A percentile compares a stretch with the other conserved stretches of the same genome.
Evolutionary conservation across 371 early-diverging fungal species (phyloP).

Genomic region (Mycotypha africana): DNA sequence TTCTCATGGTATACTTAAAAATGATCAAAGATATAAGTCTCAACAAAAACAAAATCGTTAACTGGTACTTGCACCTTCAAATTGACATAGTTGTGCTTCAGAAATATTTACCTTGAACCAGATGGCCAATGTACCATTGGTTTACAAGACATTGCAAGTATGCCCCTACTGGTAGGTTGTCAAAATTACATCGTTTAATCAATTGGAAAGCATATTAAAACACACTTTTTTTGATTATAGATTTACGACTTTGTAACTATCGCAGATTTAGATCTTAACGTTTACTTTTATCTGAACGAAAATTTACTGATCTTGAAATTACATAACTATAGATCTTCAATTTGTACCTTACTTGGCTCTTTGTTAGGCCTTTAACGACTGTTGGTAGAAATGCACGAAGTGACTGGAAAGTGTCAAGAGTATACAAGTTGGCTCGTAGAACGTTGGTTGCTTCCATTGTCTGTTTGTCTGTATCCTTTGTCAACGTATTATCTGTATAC

Average conservation of each 20-base stretch:
- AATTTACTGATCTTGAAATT: too few species aligned
- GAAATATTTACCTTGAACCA: constrained; percentile 35
- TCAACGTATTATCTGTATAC: constrained; percentile 42
- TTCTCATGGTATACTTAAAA: constrained; percentile 31
- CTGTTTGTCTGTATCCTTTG: constrained; percentile 38
- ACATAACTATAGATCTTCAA: constrained; percentile 27
- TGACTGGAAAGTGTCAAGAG: constrained; percentile 39
- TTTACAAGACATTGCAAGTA: constrained; percentile 42
- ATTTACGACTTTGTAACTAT: constrained; percentile 40
- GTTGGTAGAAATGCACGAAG: constrained; percentile 31
- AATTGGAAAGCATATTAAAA: too few species aligned
- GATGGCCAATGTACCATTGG: constrained; percentile 48
- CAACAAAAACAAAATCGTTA: too few species aligned
- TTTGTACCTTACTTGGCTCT: constrained; percentile 44
- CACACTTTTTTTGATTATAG: too few species aligned
- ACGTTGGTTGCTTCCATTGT: constrained; percentile 46
- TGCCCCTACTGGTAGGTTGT: constrained; percentile 36
- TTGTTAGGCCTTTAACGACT: constrained; percentile 39
- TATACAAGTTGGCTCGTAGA: constrained; percentile 44
- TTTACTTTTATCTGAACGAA: not conserved
- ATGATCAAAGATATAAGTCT: not conserved
- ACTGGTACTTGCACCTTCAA: constrained; percentile 8
- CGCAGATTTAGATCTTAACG: too few species aligned
- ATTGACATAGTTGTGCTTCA: constrained; percentile 10
- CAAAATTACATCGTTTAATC: not conserved